Evolutionary conservation across 345 rosid genomes (phyloP), one percentile per base, ranked within the genome.

Genomic region (Camelina hispida): DNA sequence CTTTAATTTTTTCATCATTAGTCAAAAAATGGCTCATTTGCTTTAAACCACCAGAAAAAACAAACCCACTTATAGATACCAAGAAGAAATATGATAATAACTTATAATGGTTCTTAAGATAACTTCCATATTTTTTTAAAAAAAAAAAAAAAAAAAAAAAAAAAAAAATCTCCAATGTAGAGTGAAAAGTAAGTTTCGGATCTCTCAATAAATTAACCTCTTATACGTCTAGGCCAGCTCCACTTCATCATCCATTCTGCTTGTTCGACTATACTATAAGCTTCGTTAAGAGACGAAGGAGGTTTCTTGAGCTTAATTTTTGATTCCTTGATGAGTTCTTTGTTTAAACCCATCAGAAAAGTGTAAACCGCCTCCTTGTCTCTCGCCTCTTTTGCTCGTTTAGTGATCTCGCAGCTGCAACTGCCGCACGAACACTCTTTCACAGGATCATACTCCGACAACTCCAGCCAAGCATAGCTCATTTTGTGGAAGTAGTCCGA

Each of bases 391-490:
- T 15, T 14, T 2, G 37, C 71, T 38, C 14, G 61, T 67, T 52
- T 37, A 1, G 16, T 25, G 10, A 4, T 9, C n/a, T 67, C 37
- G 71, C 60, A 67, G 13, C 1, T 2, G 28, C 55, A 51, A 51
- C 76, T 69, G 1, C 69, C 54, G 32, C 77, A 72, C 1, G 18
- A 14, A 53, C 77, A 62, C 70, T 14, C 6, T 8, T 22, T 7
- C 32, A 12, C 12, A 1, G 63, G 77, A 63, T 42, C 77, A 14
- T 62, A 73, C 47, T 53, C 77, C n/a, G 54, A 13, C 16, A 62
- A 10, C 13, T 72, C 69, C 32, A 35, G 0, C 69, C 62, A 72
- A 62, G 46, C 76, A 1, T 3, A 13, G 4, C 0, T 52, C 32
- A 72, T 1, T 40, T 13, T 40, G 15, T 20, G 4, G 20, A 9